Evolutionary conservation across 306 rosid species (phyloP).

Genomic region (Vigna unguiculata): DNA sequence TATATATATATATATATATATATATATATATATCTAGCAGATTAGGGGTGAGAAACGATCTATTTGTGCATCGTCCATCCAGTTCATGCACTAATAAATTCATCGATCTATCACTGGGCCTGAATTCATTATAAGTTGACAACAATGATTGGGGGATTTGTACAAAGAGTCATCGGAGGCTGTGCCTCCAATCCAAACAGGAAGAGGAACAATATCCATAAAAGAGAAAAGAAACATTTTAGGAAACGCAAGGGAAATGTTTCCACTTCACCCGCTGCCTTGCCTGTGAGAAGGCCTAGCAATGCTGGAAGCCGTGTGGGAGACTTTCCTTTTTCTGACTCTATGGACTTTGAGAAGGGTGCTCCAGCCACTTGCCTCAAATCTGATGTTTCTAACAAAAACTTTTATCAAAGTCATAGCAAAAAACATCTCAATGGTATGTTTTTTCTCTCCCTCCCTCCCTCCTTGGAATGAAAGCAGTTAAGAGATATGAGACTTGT

Average conservation of each 20-base stretch:
- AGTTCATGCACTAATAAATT: too few relatives aligned
- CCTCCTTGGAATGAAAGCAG: conserved; percentile 2
- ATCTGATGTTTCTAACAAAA: conserved; percentile 8
- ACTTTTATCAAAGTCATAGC: background rate
- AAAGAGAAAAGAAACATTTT: background rate
- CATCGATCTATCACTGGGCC: background rate
- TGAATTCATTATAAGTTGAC: background rate
- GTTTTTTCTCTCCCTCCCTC: background rate
- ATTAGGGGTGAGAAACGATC: too few relatives aligned
- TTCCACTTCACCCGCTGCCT: background rate
- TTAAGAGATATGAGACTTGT: background rate
- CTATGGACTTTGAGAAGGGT: background rate
- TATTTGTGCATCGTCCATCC: too few relatives aligned
- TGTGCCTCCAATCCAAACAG: background rate
- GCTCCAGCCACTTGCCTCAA: background rate
- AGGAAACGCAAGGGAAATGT: background rate
- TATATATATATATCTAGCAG: conserved; percentile 15
- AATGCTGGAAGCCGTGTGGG: background rate
- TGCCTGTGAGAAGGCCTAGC: background rate
- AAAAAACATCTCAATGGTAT: background rate
- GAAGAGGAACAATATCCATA: background rate
- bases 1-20: too few relatives aligned
- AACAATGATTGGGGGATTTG: background rate
- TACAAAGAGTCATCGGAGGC: background rate
- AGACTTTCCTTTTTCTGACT: background rate